Base-by-base conservation (phyloP, 108 stramenopile genomes). In the Skeletonema menzelii region DNA sequence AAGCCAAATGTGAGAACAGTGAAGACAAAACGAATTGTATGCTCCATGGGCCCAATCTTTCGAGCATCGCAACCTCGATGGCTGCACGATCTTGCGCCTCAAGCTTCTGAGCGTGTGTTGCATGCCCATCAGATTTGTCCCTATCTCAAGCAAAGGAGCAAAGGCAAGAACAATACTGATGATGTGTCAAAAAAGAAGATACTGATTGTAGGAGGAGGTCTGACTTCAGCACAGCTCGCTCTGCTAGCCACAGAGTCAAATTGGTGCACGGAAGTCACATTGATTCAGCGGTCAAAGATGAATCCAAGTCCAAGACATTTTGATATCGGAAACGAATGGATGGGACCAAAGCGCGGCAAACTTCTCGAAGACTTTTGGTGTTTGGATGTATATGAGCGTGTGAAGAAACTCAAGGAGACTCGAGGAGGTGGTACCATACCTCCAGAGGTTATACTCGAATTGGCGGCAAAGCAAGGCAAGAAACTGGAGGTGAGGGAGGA, bases 1-100 rank as follows among this genome's bases (percentile, higher is more conserved):
- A n/a, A 5, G 5, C 6, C 46, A 19, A 19, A 4, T 15, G n/a
- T n/a, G 24, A 47, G 19, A 59, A 55, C 8, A 20, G 49, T 76
- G 7, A 70, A 47, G 28, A 31, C 69, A 8, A 38, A 26, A 26
- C 58, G 75, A 28, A n/a, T 76, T 13, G 75, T 69, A 5, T 76
- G 69, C 17, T 60, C 69, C 3, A 76, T 76, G 75, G 75, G 75
- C n/a, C 75, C 75, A 5, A 69, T 63, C 19, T 76, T 76, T 28
- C 55, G 22, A n/a, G 38, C 53, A 20, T 44, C 30, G 13, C 56
- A 67, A 2, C 49, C 65, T 19, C 57, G 58, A 19, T 47, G 46
- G 46, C 46, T 47, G n/a, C 46, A 47, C 6, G 46, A 17, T 3
- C 46, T 47, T 47, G 17, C 46, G 17, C n/a, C 46, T 17, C 5